Conservation (phyloP, 345 rosid species). For the Brassica rapa region DNA sequence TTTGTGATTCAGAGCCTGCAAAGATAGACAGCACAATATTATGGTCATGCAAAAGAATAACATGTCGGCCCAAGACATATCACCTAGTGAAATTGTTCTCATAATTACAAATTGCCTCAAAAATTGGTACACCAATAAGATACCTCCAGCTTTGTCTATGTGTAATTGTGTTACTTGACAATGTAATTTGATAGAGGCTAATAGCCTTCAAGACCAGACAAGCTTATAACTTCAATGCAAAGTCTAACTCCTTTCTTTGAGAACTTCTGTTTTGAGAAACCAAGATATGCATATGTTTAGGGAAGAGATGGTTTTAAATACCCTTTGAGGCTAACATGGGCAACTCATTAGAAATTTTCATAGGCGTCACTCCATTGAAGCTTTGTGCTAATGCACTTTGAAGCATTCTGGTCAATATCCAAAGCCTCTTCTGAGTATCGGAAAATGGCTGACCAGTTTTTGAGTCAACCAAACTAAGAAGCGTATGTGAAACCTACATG, state of each 20-base stretch:
- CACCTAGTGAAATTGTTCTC: slow-evolving; percentile 2
- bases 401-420: slow-evolving; percentile 76
- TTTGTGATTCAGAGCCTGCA: slow-evolving; percentile 60
- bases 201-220: background rate
- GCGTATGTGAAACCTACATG: slow-evolving; percentile 90
- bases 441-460: slow-evolving; percentile 68
- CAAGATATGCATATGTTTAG: background rate
- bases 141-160: slow-evolving; percentile 19
- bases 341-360: slow-evolving; percentile 49
- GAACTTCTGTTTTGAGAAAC: background rate
- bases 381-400: slow-evolving; percentile 76
- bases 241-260: slow-evolving; percentile 7
- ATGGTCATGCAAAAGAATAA: background rate
- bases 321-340: slow-evolving; percentile 47
- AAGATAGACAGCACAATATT: slow-evolving; percentile 27
- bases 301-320: slow-evolving; percentile 41
- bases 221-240: slow-evolving; percentile 10
- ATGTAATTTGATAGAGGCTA: background rate
- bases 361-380: slow-evolving; percentile 65
- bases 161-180: slow-evolving; percentile 6
- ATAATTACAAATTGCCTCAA: background rate
- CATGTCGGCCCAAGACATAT: slow-evolving; percentile 13
- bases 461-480: slow-evolving; percentile 87
- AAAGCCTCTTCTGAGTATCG: slow-evolving; percentile 61
- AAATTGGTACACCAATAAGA: slow-evolving; percentile 2